Base-by-base conservation (phyloP, 1,139 yeast species). In the Geotrichum bryndzae region DNA sequence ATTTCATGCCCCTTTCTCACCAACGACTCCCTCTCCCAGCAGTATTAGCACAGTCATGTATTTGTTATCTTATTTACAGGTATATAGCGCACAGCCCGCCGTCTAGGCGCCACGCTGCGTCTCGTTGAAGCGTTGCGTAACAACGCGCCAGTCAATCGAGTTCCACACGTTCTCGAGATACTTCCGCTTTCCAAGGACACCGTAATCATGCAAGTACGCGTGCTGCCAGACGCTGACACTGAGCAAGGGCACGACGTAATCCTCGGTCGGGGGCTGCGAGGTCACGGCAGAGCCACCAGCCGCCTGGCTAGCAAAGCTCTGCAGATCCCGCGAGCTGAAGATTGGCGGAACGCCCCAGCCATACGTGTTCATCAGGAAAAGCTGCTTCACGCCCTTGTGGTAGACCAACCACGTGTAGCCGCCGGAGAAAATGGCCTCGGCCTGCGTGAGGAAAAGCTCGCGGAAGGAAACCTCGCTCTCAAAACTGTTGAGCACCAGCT, bases 271-370 rank as follows among this genome's bases (percentile, higher is more conserved):
- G 56, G 52, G 33, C 27, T 51, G 55, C 48, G 29, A 15, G 18
- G 33, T 45, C 27, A 29, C 18, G 22, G 22, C 48, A 41, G 22
- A 5, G 13, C 48, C 48, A 15, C 53, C 57, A n/a, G 38, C 7
- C 13, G 54, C 13, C 27, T 53, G 56, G 56, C 27, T 53, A 2
- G 51, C 31, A 31, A 56, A 35, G 11, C 51, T 11, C 15, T 59
- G 50, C 25, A 50, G 41, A 86, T 86, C 90, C 80, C 82, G 64
- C 76, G 87, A 66, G 88, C 57, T 46, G 35, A 60, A 60, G 8
- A 90, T 88, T 95, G 84, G 85, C 45, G 98, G 98, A 2, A 97
- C 85, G 63, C 98, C 99, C 71, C 91, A 91, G 73, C 91, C 77
- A 75, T 90, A 87, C 67, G 96, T 84, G 68, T 84, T 81, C 61